Conservation (phyloP, 768 basidiomycete species). For the Tylopilus sp. region DNA sequence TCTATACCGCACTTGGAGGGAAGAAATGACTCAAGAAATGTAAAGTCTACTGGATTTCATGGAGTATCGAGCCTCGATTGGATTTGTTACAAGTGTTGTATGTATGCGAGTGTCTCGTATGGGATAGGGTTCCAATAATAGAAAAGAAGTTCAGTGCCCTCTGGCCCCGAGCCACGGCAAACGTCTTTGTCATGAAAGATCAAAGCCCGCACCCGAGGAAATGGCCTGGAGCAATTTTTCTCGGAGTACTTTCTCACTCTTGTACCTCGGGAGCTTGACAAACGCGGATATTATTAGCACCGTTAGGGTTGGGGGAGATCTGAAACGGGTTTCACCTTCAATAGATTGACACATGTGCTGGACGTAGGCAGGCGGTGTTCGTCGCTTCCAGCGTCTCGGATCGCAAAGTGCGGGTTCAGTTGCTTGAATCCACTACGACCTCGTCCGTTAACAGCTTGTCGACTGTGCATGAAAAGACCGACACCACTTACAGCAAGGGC, state of each 20-base stretch:
- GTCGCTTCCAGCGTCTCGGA: slow-evolving; percentile 77
- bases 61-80: not conserved
- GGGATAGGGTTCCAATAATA: not conserved
- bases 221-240: slow-evolving; percentile 85
- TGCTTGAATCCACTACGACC: slow-evolving; percentile 72
- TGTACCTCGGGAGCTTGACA: slow-evolving; percentile 65
- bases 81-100: slow-evolving; percentile 7
- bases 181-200: slow-evolving; percentile 64
- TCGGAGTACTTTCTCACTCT: slow-evolving; percentile 57
- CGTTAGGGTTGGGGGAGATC: not conserved
- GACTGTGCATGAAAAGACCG: not conserved
- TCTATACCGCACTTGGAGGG: slow-evolving; percentile 31
- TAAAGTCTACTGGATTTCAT: slow-evolving; percentile 16
- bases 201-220: slow-evolving; percentile 86
- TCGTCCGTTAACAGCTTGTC: not conserved
- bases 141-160: not conserved
- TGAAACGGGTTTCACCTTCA: slow-evolving; percentile 56
- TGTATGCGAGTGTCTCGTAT: not conserved
- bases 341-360: slow-evolving; percentile 88
- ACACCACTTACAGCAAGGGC: slow-evolving; percentile 65
- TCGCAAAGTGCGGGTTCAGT: slow-evolving; percentile 83
- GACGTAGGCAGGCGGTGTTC: slow-evolving; percentile 67
- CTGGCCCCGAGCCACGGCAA: not conserved
- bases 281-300: not conserved
- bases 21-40: slow-evolving; percentile 5